Conservation (phyloP, 106 monocot genomes). For the Apostasia ramifera region DNA sequence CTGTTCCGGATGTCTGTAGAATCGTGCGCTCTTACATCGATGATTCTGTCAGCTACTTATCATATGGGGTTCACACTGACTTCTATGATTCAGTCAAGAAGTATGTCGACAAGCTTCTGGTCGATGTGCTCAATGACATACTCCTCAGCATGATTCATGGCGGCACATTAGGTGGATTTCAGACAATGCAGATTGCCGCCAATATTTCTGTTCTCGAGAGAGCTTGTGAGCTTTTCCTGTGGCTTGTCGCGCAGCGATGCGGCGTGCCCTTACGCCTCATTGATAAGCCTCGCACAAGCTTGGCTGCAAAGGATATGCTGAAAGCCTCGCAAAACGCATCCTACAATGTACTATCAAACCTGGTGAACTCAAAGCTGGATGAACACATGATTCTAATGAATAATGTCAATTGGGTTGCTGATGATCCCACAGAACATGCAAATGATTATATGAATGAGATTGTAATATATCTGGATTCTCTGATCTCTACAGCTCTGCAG, state of each 20-base stretch:
- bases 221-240: conserved; percentile 44
- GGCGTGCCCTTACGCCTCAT: conserved; percentile 42
- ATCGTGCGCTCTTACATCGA: conserved; percentile 51
- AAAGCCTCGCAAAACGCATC: conserved; percentile 50
- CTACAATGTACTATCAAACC: conserved; percentile 25
- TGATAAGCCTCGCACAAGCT: conserved; percentile 33
- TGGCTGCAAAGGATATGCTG: conserved; percentile 40
- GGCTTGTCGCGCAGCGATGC: conserved; percentile 38
- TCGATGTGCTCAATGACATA: conserved; percentile 42
- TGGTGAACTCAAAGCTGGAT: conserved; percentile 42
- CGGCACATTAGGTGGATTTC: conserved; percentile 22
- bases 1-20: conserved; percentile 50
- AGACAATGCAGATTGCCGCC: conserved; percentile 53
- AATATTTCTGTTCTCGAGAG: conserved; percentile 43
- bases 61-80: conserved; percentile 47
- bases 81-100: conserved; percentile 51
- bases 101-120: conserved; percentile 53
- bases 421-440: conserved; percentile 41
- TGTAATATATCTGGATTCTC: conserved; percentile 30
- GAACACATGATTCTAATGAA: conserved; percentile 33
- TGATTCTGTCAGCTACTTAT: conserved; percentile 60
- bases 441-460: conserved; percentile 54
- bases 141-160: conserved; percentile 34
- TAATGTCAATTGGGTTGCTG: conserved; percentile 55
- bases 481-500: conserved; percentile 37